phyloP scores from a whole-genome alignment of 2,329 filamentous ascomycete species.

The Phaeosphaeria sp. region DNA sequence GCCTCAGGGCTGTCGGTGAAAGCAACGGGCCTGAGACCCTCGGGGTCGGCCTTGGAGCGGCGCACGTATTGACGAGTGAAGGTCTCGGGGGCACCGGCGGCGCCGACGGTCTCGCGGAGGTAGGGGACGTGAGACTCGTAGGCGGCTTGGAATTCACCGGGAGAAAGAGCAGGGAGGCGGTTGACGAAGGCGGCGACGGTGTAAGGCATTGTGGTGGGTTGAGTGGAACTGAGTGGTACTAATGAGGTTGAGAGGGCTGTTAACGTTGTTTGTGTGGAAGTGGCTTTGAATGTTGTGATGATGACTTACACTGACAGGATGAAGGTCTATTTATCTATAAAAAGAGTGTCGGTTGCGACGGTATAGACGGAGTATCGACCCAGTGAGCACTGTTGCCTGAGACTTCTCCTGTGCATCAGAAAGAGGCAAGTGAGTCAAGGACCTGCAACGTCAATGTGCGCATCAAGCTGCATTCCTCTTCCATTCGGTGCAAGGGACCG shows the following conservation, averaged over 20 bases:
- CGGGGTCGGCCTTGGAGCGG: constrained; percentile 12
- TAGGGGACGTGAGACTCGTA: constrained; percentile 11
- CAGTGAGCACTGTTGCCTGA: neutral
- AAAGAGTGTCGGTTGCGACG: neutral
- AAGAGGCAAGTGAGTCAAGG: neutral
- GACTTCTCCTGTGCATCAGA: neutral
- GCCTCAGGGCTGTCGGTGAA: constrained; percentile 10
- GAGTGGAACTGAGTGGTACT: neutral
- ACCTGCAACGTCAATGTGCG: neutral
- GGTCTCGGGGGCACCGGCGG: constrained; percentile 1
- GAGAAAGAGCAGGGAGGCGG: constrained; percentile 9
- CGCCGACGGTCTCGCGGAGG: constrained; percentile 9
- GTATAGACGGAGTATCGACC: neutral
- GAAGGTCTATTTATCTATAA: neutral
- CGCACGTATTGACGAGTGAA: constrained; percentile 15
- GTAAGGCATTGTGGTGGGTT: constrained; percentile 14
- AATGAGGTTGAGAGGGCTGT: neutral
- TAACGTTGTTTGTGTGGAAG: neutral
- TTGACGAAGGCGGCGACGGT: constrained; percentile 15
- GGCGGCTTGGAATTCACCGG: constrained; percentile 6
- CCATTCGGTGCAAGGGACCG: neutral
- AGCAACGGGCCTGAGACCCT: constrained; percentile 6
- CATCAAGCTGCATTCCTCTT: neutral
- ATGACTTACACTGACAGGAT: neutral
- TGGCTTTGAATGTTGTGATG: neutral